Conservation (phyloP, 2,329 filamentous ascomycete species). For the Fusarium albosuccineum region DNA sequence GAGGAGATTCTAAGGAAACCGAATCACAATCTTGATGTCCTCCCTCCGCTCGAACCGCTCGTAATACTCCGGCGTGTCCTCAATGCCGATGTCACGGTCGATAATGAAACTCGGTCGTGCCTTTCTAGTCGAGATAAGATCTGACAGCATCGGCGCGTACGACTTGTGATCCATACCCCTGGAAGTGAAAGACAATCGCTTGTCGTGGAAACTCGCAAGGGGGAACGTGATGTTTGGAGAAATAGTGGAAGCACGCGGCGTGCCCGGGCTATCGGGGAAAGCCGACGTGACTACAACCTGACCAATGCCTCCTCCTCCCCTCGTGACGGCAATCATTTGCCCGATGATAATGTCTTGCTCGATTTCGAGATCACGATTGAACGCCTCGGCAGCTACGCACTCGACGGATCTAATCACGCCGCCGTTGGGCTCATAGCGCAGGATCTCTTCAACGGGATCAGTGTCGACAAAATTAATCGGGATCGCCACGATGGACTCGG, state of each 20-base stretch:
- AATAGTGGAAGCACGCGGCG: not conserved
- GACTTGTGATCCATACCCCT: not conserved
- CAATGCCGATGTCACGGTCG: conserved; percentile 3
- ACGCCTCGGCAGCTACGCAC: not conserved
- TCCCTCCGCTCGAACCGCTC: not conserved
- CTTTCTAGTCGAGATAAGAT: conserved; percentile 1
- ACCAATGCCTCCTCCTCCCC: not conserved
- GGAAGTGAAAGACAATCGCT: not conserved
- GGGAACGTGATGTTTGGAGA: not conserved
- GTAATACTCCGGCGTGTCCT: conserved; percentile 5
- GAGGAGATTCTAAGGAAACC: not conserved
- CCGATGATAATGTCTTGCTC: not conserved
- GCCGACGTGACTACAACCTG: not conserved
- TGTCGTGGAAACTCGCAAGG: not conserved
- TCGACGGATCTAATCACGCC: not conserved
- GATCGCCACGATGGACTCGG: conserved; percentile 70
- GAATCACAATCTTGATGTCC: conserved; percentile 5
- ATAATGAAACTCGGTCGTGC: conserved; percentile 4
- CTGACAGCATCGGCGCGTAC: conserved; percentile 1
- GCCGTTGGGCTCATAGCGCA: conserved; percentile 1
- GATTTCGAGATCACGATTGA: not conserved
- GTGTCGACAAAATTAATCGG: conserved; percentile 71
- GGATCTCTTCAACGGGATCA: conserved; percentile 69
- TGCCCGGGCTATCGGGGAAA: not conserved
- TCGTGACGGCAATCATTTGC: not conserved